A percentile compares a stretch with the other conserved stretches of the same genome.
Evolutionary conservation across 2,329 filamentous ascomycete genomes (phyloP).

Genomic region (Aspergillus piperis): DNA sequence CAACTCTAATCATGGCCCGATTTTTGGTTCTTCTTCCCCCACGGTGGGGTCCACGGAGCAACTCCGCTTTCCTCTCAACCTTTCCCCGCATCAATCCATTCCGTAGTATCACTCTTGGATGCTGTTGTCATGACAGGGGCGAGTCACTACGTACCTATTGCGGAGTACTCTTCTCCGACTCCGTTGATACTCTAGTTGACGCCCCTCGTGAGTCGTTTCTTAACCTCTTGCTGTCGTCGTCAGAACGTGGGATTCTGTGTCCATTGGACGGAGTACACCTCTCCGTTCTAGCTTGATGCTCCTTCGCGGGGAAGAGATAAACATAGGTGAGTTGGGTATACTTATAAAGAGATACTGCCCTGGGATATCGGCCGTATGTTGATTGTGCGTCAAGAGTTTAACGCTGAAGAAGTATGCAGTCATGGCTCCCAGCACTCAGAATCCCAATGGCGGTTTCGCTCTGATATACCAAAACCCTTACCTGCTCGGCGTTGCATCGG

Average conservation of each 20-base stretch:
- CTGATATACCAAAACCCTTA: slow-evolving; percentile 46
- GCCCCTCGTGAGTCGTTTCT: too few species aligned
- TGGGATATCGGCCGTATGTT: too few species aligned
- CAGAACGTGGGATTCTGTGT: background rate
- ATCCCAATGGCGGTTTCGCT: slow-evolving; percentile 25
- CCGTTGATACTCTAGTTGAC: too few species aligned
- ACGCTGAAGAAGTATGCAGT: background rate
- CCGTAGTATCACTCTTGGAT: background rate
- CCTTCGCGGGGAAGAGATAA: background rate
- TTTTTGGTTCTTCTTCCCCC: too few species aligned
- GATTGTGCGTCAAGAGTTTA: background rate
- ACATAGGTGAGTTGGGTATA: background rate
- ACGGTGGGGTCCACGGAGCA: background rate
- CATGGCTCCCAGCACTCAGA: slow-evolving; percentile 23
- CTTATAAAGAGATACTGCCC: background rate
- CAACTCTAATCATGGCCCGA: background rate
- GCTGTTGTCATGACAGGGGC: too few species aligned
- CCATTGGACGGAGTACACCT: slow-evolving; percentile 10
- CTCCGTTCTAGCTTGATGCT: slow-evolving; percentile 4
- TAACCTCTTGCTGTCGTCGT: background rate
- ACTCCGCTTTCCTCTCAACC: background rate
- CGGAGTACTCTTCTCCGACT: too few species aligned
- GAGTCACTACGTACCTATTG: too few species aligned
- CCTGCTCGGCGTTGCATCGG: slow-evolving; percentile 48
- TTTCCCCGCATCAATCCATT: slow-evolving; percentile 7